Conservation (phyloP, 495 filamentous ascomycete species). For the Podospora bellae-mahoneyi region DNA sequence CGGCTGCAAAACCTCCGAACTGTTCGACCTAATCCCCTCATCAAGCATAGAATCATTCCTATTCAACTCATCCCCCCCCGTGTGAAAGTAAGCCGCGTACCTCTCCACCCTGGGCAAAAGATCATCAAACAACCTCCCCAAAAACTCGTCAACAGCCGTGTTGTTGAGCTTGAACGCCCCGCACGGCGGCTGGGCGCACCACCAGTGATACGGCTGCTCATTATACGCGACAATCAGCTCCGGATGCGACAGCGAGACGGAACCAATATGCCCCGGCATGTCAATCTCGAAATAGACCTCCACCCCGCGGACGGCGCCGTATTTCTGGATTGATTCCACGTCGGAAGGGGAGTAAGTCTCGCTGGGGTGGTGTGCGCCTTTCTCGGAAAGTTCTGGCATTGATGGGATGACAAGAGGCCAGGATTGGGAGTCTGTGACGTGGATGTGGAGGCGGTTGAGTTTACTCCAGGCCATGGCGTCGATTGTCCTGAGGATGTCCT, state of each 20-base stretch:
- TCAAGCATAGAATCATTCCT: slow-evolving; percentile 69
- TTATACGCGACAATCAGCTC: slow-evolving; percentile 72
- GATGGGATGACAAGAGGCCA: slow-evolving; percentile 78
- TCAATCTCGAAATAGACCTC: slow-evolving; percentile 76
- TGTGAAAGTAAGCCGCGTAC: slow-evolving; percentile 72
- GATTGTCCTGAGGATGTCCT: slow-evolving; percentile 64
- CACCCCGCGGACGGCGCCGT: slow-evolving; percentile 63
- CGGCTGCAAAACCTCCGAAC: slow-evolving; percentile 57
- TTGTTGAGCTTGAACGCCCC: slow-evolving; percentile 72
- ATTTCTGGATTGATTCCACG: slow-evolving; percentile 60
- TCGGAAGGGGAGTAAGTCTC: slow-evolving; percentile 62
- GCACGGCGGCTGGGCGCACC: slow-evolving; percentile 71
- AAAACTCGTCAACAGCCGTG: slow-evolving; percentile 60
- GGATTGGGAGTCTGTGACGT: slow-evolving; percentile 77
- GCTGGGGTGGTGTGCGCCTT: slow-evolving; percentile 63
- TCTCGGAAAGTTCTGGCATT: slow-evolving; percentile 62
- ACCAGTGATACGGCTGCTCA: slow-evolving; percentile 62
- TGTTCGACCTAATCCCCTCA: slow-evolving; percentile 61
- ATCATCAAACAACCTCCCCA: slow-evolving; percentile 66
- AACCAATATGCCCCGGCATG: slow-evolving; percentile 73
- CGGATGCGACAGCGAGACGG: slow-evolving; percentile 60
- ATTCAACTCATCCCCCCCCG: slow-evolving; percentile 81
- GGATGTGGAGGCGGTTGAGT: slow-evolving; percentile 73
- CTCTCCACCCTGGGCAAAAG: slow-evolving; percentile 66
- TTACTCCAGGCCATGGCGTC: slow-evolving; percentile 73